Conservation (phyloP, 768 basidiomycete species). For the Termitomyces sp. region DNA sequence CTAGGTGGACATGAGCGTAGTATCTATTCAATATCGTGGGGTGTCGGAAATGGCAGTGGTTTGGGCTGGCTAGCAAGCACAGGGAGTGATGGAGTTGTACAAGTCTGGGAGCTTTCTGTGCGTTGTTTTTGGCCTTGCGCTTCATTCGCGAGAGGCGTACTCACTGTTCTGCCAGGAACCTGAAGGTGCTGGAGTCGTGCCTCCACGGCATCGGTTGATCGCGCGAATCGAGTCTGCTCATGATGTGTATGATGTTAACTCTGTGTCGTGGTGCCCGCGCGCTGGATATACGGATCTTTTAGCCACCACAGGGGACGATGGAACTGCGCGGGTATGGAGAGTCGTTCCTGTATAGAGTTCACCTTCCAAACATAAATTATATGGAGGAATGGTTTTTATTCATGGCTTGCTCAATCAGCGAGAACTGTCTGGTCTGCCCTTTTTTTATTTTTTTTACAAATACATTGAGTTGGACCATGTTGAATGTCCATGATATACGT, state of each 20-base stretch:
- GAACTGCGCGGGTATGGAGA: constrained; percentile 72
- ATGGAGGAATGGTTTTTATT: neutral
- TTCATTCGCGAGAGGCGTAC: neutral
- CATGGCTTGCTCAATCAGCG: neutral
- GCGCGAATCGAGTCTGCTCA: constrained; percentile 63
- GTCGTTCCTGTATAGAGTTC: neutral
- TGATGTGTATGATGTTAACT: constrained; percentile 80
- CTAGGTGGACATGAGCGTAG: constrained; percentile 65
- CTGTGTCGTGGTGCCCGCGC: constrained; percentile 77
- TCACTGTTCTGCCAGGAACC: constrained; percentile 19
- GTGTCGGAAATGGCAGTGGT: constrained; percentile 30
- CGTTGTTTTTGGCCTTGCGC: constrained; percentile 13
- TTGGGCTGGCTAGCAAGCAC: constrained; percentile 84
- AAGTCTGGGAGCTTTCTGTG: constrained; percentile 75
- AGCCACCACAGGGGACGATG: constrained; percentile 86
- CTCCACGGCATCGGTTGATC: constrained; percentile 42
- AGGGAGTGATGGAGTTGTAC: constrained; percentile 80
- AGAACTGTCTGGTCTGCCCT: neutral
- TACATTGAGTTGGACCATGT: constrained; percentile 36
- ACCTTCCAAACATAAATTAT: neutral
- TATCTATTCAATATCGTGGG: constrained; percentile 82
- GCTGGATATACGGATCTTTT: constrained; percentile 59
- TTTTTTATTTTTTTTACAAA: constrained; percentile 1
- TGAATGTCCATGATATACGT: constrained; percentile 41
- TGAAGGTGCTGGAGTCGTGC: constrained; percentile 8